Conservation (phyloP, 2,329 filamentous ascomycete species). For the Ophiostoma sp. region DNA sequence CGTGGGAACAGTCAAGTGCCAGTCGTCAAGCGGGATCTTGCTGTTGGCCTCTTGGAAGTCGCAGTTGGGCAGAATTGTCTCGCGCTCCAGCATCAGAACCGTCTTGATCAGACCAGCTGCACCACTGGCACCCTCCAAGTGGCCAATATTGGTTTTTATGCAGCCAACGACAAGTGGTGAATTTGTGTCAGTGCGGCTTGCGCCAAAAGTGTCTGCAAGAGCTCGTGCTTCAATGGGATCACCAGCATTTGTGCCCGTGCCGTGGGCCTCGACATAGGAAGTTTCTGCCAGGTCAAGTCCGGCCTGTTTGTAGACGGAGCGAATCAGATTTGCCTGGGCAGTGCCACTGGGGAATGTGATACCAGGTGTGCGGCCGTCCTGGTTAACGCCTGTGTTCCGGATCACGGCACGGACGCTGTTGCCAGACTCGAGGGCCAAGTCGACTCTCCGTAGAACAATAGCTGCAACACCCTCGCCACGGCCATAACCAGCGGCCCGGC, state of each 20-base stretch:
- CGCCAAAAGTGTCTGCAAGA: conserved; percentile 39
- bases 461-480: conserved; percentile 51
- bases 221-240: conserved; percentile 41
- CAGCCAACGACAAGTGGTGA: conserved; percentile 36
- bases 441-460: conserved; percentile 47
- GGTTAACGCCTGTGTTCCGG: conserved; percentile 31
- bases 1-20: conserved; percentile 40
- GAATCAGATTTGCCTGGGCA: conserved; percentile 33
- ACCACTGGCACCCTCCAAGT: conserved; percentile 50
- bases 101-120: conserved; percentile 48
- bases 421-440: conserved; percentile 41
- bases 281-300: conserved; percentile 28
- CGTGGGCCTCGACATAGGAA: conserved; percentile 45
- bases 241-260: conserved; percentile 38
- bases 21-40: conserved; percentile 47
- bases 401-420: conserved; percentile 39
- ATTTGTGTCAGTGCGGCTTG: neutral
- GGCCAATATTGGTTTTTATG: conserved; percentile 47
- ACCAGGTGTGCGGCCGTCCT: conserved; percentile 30
- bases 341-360: conserved; percentile 33
- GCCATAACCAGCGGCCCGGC: conserved; percentile 48
- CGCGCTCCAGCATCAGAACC: conserved; percentile 43
- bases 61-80: conserved; percentile 40
- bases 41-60: conserved; percentile 49
- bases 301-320: conserved; percentile 27